These are phyloP conservation scores for Stromatinia cepivora DNA, from an alignment of 2,329 filamentous ascomycete genomes.

Conservation along the genomic window DNA sequence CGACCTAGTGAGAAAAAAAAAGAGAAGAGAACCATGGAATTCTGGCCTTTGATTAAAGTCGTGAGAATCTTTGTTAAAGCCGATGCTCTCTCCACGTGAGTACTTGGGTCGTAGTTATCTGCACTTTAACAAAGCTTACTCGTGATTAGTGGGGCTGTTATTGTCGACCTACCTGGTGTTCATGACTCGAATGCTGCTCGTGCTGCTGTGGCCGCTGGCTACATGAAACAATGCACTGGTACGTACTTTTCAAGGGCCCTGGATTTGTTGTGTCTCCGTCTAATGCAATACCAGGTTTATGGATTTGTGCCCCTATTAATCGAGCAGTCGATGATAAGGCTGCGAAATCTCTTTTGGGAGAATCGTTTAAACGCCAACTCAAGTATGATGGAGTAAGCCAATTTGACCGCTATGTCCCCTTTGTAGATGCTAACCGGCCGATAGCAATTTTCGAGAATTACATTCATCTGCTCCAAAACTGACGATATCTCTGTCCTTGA, in stretches of 20 bases:
- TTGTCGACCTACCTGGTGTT: slow-evolving; percentile 57
- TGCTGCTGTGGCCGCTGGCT: slow-evolving; percentile 49
- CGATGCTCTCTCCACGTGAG: slow-evolving; percentile 43
- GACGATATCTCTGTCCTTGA: slow-evolving; percentile 55
- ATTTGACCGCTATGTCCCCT: not conserved
- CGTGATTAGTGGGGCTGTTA: slow-evolving; percentile 46
- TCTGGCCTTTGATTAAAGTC: slow-evolving; percentile 45
- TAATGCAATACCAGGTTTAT: slow-evolving; percentile 45
- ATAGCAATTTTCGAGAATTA: slow-evolving; percentile 21
- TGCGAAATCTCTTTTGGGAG: slow-evolving; percentile 56
- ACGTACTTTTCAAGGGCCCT: not conserved
- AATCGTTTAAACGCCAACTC: slow-evolving; percentile 58
- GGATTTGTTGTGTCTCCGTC: not conserved
- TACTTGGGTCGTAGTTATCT: not conserved
- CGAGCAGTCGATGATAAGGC: slow-evolving; percentile 61
- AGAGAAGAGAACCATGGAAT: slow-evolving; percentile 41
- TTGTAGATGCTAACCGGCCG: not conserved
- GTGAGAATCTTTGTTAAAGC: slow-evolving; percentile 49
- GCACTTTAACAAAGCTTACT: not conserved
- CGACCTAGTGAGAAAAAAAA: slow-evolving; percentile 34
- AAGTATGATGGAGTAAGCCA: slow-evolving; percentile 53
- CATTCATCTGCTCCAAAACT: slow-evolving; percentile 62
- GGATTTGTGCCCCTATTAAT: slow-evolving; percentile 63
- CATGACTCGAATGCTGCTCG: slow-evolving; percentile 53
- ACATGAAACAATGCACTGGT: slow-evolving; percentile 58